These are phyloP conservation scores for Nematodospora valgi DNA, from an alignment of 805 yeast genomes.

Conservation along the genomic window DNA sequence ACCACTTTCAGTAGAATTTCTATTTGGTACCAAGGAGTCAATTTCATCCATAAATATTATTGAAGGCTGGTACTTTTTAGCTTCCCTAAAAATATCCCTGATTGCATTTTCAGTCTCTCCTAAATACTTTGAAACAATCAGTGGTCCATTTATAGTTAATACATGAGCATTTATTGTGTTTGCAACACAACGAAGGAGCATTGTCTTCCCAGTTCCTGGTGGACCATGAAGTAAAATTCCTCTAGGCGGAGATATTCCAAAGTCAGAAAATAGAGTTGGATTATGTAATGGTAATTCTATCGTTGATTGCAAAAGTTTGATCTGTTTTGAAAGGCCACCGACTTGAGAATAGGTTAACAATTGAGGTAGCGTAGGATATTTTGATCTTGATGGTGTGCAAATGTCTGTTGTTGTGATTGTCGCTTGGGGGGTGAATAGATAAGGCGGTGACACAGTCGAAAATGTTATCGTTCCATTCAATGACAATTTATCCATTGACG, in stretches of 20 bases:
- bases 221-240: slow-evolving; percentile 95
- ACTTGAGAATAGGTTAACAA: slow-evolving; percentile 49
- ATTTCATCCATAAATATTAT: slow-evolving; percentile 89
- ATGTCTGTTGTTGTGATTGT: slow-evolving; percentile 3
- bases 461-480: slow-evolving; percentile 21
- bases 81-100: slow-evolving; percentile 82
- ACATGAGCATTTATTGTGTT: slow-evolving; percentile 75
- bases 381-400: slow-evolving; percentile 18
- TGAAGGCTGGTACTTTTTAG: slow-evolving; percentile 79
- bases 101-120: slow-evolving; percentile 92
- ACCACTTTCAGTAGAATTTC: slow-evolving; percentile 81
- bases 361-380: slow-evolving; percentile 45
- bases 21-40: slow-evolving; percentile 84
- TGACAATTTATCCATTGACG: slow-evolving; percentile 29
- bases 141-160: slow-evolving; percentile 82
- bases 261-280: slow-evolving; percentile 73
- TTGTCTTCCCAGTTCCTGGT: slow-evolving; percentile 95
- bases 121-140: slow-evolving; percentile 85
- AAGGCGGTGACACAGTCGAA: slow-evolving; percentile 41
- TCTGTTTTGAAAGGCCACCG: slow-evolving; percentile 76
- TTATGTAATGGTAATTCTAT: slow-evolving; percentile 77
- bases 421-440: slow-evolving; percentile 26
- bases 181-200: slow-evolving; percentile 81
- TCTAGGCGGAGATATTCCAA: slow-evolving; percentile 89
- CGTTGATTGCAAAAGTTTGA: slow-evolving; percentile 57